Conservation (phyloP, 2,329 filamentous ascomycete species). For the Pseudogymnoascus sp. region DNA sequence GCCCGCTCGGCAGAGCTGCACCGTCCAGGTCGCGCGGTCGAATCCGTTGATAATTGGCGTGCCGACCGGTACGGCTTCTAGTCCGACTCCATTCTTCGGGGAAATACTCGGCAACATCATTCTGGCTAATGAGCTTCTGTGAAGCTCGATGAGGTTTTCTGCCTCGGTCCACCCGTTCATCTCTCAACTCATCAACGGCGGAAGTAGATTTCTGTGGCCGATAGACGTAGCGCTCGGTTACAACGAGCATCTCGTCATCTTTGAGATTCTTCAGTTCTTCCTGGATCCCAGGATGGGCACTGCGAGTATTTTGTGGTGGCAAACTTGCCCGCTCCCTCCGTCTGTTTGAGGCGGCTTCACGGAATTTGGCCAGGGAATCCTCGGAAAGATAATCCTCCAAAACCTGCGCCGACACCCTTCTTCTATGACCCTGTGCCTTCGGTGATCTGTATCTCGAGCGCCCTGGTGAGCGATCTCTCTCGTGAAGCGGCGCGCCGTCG, state of each 20-base stretch:
- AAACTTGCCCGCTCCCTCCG: background rate
- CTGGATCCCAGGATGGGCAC: background rate
- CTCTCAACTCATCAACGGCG: background rate
- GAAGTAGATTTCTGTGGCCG: background rate
- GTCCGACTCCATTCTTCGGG: slow-evolving; percentile 7
- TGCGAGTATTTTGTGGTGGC: background rate
- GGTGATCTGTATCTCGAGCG: background rate
- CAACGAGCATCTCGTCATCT: slow-evolving; percentile 8
- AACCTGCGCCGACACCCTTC: background rate
- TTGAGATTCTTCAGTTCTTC: background rate
- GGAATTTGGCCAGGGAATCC: background rate
- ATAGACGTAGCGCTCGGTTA: slow-evolving; percentile 11
- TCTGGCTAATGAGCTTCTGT: slow-evolving; percentile 1
- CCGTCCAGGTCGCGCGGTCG: background rate
- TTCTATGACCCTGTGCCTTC: background rate
- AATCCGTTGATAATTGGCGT: background rate
- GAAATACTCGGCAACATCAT: background rate
- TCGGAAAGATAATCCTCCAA: background rate
- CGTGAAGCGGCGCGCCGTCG: background rate
- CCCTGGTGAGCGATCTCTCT: background rate
- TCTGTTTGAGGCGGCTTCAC: background rate
- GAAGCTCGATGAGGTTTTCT: background rate
- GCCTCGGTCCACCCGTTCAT: background rate
- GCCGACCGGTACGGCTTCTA: background rate
- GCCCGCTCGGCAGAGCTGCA: background rate